phyloP scores from a whole-genome alignment of 768 basidiomycete genomes.

The Russula sp. region DNA sequence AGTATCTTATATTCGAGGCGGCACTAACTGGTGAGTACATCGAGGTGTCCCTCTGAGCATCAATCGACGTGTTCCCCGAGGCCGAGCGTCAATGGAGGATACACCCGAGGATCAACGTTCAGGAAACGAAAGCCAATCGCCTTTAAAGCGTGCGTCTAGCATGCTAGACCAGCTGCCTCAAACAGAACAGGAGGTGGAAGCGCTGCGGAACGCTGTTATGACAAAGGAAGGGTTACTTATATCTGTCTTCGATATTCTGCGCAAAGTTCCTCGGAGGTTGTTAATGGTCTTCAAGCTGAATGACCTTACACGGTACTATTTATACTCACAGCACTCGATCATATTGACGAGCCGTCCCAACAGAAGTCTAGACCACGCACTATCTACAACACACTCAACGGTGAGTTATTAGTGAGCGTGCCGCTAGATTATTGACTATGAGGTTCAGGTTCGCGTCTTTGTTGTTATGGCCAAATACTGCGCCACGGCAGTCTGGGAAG shows the following conservation, averaged over 20 bases:
- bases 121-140: conserved; percentile 27
- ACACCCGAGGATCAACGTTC: conserved; percentile 43
- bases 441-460: conserved; percentile 72
- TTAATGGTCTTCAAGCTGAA: conserved; percentile 84
- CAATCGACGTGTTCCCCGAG: conserved; percentile 26
- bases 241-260: conserved; percentile 82
- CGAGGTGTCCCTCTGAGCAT: neutral
- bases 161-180: conserved; percentile 72
- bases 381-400: conserved; percentile 83
- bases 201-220: conserved; percentile 77
- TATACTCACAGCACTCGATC: neutral
- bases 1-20: conserved; percentile 94
- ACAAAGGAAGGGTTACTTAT: conserved; percentile 75
- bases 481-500: conserved; percentile 68
- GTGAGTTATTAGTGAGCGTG: conserved; percentile 32
- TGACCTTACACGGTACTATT: conserved; percentile 65
- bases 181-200: conserved; percentile 71
- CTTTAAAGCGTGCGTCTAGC: conserved; percentile 62
- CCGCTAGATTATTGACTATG: conserved; percentile 5
- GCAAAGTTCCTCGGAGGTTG: conserved; percentile 78
- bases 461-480: conserved; percentile 89
- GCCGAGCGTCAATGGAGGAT: conserved; percentile 67
- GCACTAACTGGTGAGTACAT: conserved; percentile 67
- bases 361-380: conserved; percentile 75
- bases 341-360: neutral